These are phyloP conservation scores for Dendrocalamus sinicus DNA, from an alignment of 176 grass and related monocot genomes.

Conservation along the genomic window DNA sequence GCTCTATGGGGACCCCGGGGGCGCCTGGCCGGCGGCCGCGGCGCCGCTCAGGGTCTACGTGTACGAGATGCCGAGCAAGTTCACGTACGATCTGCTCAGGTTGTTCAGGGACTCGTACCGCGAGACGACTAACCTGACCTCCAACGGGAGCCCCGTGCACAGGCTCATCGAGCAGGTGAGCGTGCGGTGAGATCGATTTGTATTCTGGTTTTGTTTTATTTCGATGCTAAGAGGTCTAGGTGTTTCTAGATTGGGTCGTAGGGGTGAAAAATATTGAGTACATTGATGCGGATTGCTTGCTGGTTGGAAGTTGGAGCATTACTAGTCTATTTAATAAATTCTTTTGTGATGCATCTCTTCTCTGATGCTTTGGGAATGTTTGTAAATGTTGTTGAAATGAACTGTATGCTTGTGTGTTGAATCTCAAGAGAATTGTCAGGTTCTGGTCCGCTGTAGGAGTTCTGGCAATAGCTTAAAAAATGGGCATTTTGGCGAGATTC, in stretches of 20 bases:
- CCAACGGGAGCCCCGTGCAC: constrained; percentile 98
- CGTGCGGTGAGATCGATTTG: constrained; percentile 37
- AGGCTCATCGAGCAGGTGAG: constrained; percentile 91
- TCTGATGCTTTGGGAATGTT: constrained; percentile 17
- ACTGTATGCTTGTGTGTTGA: not conserved
- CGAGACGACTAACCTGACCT: constrained; percentile 86
- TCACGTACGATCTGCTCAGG: constrained; percentile 90
- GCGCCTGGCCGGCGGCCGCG: constrained; percentile 56
- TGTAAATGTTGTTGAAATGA: constrained; percentile 1
- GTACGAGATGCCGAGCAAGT: constrained; percentile 96
- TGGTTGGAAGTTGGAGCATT: constrained; percentile 5
- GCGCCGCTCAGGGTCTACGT: constrained; percentile 81
- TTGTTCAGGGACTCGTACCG: constrained; percentile 88
- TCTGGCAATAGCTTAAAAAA: not conserved
- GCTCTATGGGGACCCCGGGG: constrained; percentile 55
- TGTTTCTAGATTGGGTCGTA: not conserved
- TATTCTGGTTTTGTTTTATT: not conserved
- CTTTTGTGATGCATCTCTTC: not conserved
- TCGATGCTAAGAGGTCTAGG: not conserved
- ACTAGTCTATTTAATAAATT: not conserved
- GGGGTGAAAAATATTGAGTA: not conserved
- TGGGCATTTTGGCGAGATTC: not conserved
- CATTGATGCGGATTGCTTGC: not conserved
- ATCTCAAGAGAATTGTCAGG: not conserved
- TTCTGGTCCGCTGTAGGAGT: not conserved